Evolutionary conservation across 2,329 filamentous ascomycete genomes (phyloP), one percentile per base, ranked within the genome.

Genomic region (Tolypocladium amazonense): DNA sequence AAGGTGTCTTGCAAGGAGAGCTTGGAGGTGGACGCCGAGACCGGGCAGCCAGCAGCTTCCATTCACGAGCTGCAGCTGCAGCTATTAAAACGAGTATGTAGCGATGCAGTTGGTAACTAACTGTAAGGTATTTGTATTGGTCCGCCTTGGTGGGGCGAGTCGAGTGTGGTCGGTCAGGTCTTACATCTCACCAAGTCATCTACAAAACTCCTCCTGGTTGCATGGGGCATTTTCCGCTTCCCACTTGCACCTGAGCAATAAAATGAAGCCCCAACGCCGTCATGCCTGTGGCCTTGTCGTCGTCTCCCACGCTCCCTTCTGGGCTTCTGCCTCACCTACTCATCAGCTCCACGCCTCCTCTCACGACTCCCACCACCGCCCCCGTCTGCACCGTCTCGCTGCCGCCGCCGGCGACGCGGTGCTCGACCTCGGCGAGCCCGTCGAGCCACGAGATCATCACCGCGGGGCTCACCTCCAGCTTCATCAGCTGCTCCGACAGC

Each of bases 401-500:
- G 1, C 89, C 92, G 27, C 94, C 94, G 52, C 91, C 89, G 39
- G 92, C 89, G 7, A 99, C 78, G 62, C 94, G 81, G 75, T 95
- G 95, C 77, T 99, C 94, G 58, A 99, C 89, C 67, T 97, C 90
- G 0, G 93, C 92, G 59, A 99, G 76, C 0, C 92, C 92, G 61
- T 94, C 88, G 62, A 99, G 77, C 94, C 94, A 99, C 3, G 87
- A 84, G 58, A 97, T 88, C 79, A 94, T 89, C 14, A 92, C 93
- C 71, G 93, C 88, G 0, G 90, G 81, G 58, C 88, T 89, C 15
- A 96, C 94, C 65, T 96, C 90, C 56, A 97, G 77, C 70, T 87
- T 88, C 25, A 84, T 81, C 60, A 99, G 74, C 75, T 96, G 89
- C 67, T 97, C 92, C 0, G 88, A 85, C 47, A 97, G 72, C 0